Conservation (phyloP, 163 green algal genomes). For the Dunaliella salina region DNA sequence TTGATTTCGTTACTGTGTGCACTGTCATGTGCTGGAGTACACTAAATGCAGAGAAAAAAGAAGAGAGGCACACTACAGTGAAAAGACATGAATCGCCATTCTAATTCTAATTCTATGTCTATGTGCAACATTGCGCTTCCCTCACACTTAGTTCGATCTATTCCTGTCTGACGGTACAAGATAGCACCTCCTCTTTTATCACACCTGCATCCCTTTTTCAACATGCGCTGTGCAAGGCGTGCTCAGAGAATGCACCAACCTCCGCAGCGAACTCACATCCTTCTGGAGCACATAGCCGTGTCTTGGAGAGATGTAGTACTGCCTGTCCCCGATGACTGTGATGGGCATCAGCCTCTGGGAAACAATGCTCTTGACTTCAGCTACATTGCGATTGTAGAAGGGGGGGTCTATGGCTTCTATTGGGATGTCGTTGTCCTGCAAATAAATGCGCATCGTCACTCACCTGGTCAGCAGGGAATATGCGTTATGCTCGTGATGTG, state of each 20-base stretch:
- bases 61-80: too few species aligned
- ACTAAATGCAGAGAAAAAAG: too few species aligned
- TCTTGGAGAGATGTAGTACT: slow-evolving; percentile 61
- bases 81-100: too few species aligned
- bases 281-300: slow-evolving; percentile 45
- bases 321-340: slow-evolving; percentile 30
- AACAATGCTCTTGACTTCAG: slow-evolving; percentile 15
- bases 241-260: neutral
- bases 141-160: neutral
- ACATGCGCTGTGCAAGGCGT: neutral
- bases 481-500: too few species aligned
- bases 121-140: neutral
- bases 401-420: slow-evolving; percentile 48
- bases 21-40: too few species aligned
- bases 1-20: too few species aligned
- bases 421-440: slow-evolving; percentile 57
- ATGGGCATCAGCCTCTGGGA: slow-evolving; percentile 51
- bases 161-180: neutral
- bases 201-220: neutral
- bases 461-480: too few species aligned
- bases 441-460: too few species aligned
- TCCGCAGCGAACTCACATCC: slow-evolving; percentile 13
- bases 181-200: neutral
- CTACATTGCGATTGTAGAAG: slow-evolving; percentile 34
- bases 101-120: too few species aligned